These are phyloP conservation scores for Candida boidinii DNA, from an alignment of 805 yeast genomes.

Conservation along the genomic window DNA sequence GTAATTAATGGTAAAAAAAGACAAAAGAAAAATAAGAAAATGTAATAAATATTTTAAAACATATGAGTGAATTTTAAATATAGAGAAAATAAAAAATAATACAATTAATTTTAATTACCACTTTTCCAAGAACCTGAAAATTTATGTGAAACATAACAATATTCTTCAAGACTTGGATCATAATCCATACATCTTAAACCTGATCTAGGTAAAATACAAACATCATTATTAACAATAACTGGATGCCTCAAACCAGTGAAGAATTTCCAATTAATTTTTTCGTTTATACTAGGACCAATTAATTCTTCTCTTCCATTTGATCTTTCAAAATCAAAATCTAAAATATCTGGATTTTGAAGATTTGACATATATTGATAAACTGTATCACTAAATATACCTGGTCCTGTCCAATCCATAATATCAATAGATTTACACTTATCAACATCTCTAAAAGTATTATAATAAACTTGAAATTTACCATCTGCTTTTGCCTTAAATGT, in stretches of 20 bases:
- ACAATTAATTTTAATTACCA: too few relatives aligned
- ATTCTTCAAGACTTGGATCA: constrained; percentile 1
- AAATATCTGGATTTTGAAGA: constrained; percentile 5
- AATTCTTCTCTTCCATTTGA: background rate
- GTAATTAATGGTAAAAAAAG: too few relatives aligned
- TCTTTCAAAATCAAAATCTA: constrained; percentile 2
- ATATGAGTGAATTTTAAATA: too few relatives aligned
- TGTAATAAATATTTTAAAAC: too few relatives aligned
- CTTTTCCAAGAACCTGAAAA: constrained; percentile 3
- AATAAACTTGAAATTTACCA: constrained; percentile 29
- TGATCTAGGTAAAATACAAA: background rate
- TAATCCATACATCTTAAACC: constrained; percentile 2
- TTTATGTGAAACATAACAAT: background rate
- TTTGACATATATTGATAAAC: constrained; percentile 38
- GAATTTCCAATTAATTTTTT: constrained; percentile 1
- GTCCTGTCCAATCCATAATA: constrained; percentile 89
- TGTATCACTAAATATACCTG: constrained; percentile 77
- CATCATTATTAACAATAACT: constrained; percentile 2
- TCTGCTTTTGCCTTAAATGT: constrained; percentile 46
- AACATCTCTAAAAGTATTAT: constrained; percentile 17
- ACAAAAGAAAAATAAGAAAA: too few relatives aligned
- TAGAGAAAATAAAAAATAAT: too few relatives aligned
- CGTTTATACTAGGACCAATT: constrained; percentile 2
- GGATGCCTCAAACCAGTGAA: constrained; percentile 1
- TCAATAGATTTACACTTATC: constrained; percentile 55